Evolutionary conservation across 345 rosid genomes (phyloP), one percentile per base, ranked within the genome.

Genomic region (Linum tenue): DNA sequence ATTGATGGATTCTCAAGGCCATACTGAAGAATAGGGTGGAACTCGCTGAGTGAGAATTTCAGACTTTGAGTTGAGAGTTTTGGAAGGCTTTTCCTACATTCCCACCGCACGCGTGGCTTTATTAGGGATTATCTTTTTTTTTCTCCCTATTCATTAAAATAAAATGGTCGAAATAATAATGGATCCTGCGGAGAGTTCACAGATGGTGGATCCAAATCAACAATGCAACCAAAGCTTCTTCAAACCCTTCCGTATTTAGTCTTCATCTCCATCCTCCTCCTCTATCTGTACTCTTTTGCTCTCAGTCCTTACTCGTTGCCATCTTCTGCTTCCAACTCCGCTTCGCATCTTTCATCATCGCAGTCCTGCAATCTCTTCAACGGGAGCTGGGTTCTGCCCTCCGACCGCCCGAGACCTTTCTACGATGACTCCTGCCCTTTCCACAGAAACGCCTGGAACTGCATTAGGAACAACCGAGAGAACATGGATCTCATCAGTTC

Each of bases 391-490:
- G 76, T 89, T 62, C 75, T 75, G 37, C 60, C 73, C 72, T 74
- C 77, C 48, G 56, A 70, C 7, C 17, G 69, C 56, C 67, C 72
- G 14, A 70, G 69, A 40, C 85, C 89, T 55, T 12, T 79, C 15
- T 91, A 94, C 84, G 77, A 88, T 43, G 92, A 80, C n/a, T 72
- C 90, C 40, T 90, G 97, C 81, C 96, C 97, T 10, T 90, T 94
- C 56, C 99, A 90, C 66, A 73, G 97, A 69, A 88, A 90, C 81
- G 78, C 97, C 17, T 94, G 99, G 95, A 94, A 94, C 71, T 91
- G 96, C 81, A 58, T 87, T 66, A 65, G 75, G 65, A 91, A 84
- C 84, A 75, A 81, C 70, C 73, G 95, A 60, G 83, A 77, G 10
- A 73, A 91, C 80, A 84, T 88, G 90, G 84, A 7, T 57, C 42